Base-by-base conservation (phyloP, 371 early-diverging fungal species). In the Rhizopus arrhizus region DNA sequence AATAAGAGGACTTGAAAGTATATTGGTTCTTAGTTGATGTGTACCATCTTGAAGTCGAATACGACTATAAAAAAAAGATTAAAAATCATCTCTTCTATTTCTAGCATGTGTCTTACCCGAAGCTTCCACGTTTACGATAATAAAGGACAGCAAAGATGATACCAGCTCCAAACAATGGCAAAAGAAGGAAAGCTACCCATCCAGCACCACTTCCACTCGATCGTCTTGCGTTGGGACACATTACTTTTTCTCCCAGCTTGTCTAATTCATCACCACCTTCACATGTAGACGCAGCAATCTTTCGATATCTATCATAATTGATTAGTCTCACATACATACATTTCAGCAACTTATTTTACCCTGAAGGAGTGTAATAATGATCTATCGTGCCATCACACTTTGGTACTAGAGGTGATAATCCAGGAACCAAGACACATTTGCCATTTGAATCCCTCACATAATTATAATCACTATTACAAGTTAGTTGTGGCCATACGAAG, bases 261-360 rank as follows among this genome's bases (percentile, higher is more conserved):
- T 86, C 86, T n/a, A 85, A 48, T 34, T 77, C 77, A 5, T 77
- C 47, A 2, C 89, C 89, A 28, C 82, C 86, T 51, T 64, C 67
- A 58, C 94, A 93, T 9, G 82, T 75, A 1, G 94, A 88, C 50
- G 85, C 82, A 31, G 93, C 86, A 59, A 86, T 89, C 68, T 87
- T 87, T 53, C 94, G 87, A 68, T 92, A 93, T 15, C 91, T 85
- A 52, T 22, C 22, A 22, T 22, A 22, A 22, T 22, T 22, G 22
- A 22, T 22, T 22, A 2, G 22, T 22, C 22, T 22, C 22, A 22
- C 0, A 22, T 22, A 22, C 22, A 22, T 22, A 22, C 22, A 22
- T 22, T 22, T 22, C 22, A 22, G 22, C 22, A 22, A 2, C 22
- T 22, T 22, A 28, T 2, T 11, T 6, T 72, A 77, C 73, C 79